Conservation (phyloP, 1,284 basidiomycete species). For the Sporisorium iseilematis-ciliati region DNA sequence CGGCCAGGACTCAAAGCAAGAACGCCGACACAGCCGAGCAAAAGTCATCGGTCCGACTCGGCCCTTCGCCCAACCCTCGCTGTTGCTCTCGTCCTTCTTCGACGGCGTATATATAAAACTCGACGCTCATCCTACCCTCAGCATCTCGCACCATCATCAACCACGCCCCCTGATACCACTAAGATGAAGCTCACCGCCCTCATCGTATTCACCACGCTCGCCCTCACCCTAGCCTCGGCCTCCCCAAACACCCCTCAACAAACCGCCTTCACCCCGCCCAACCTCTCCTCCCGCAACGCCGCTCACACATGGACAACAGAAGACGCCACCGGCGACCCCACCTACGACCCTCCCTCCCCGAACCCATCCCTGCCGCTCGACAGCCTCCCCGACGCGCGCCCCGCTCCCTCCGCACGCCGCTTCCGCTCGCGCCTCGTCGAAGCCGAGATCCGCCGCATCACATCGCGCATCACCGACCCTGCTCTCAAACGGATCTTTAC, state of each 20-base stretch:
- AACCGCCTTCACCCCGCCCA: slow-evolving; percentile 12
- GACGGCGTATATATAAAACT: neutral
- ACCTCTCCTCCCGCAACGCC: slow-evolving; percentile 23
- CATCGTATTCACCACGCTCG: slow-evolving; percentile 25
- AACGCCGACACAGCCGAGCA: neutral
- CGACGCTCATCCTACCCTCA: neutral
- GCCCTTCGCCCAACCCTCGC: neutral
- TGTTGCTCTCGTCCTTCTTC: neutral
- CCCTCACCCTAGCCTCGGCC: slow-evolving; percentile 14
- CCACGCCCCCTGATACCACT: neutral
- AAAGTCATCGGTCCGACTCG: slow-evolving; percentile 20
- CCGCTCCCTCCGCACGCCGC: slow-evolving; percentile 16
- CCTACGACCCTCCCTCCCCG: slow-evolving; percentile 25
- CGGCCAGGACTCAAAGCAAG: neutral
- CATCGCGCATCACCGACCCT: slow-evolving; percentile 37
- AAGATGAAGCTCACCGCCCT: slow-evolving; percentile 33
- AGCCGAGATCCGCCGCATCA: slow-evolving; percentile 47
- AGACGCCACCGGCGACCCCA: slow-evolving; percentile 49
- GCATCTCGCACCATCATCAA: neutral
- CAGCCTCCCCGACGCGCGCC: slow-evolving; percentile 45
- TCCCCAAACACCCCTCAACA: slow-evolving; percentile 5
- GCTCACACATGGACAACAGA: slow-evolving; percentile 31
- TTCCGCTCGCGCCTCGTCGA: slow-evolving; percentile 49
- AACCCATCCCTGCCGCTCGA: slow-evolving; percentile 41
- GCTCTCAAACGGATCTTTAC: slow-evolving; percentile 47